phyloP scores from a whole-genome alignment of 257 asterid species.

The Orobanche coerulescens region DNA sequence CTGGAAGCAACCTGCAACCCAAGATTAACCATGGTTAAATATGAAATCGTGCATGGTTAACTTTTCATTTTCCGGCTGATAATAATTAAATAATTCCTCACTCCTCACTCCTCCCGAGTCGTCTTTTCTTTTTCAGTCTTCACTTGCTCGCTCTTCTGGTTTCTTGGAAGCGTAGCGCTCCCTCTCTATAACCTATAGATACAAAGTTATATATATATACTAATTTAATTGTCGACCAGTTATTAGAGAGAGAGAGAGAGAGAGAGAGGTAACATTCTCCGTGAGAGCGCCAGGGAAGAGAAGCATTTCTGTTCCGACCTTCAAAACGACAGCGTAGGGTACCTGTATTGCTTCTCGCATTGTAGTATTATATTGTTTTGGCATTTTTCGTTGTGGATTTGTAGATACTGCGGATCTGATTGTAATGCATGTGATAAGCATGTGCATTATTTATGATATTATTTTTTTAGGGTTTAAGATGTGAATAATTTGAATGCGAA shows the following conservation, averaged over 20 bases:
- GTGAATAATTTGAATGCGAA: slow-evolving; percentile 7
- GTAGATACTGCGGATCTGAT: slow-evolving; percentile 19
- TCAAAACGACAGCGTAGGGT: slow-evolving; percentile 22
- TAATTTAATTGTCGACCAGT: neutral
- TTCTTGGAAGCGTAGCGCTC: slow-evolving; percentile 19
- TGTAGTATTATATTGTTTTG: neutral
- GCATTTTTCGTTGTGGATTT: slow-evolving; percentile 9
- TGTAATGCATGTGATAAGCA: slow-evolving; percentile 13
- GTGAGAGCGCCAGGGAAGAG: slow-evolving; percentile 13
- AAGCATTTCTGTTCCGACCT: slow-evolving; percentile 13
- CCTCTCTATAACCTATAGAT: slow-evolving; percentile 18
- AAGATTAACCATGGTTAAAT: slow-evolving; percentile 15
- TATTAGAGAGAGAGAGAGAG: slow-evolving; percentile 16
- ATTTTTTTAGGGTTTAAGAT: slow-evolving; percentile 30
- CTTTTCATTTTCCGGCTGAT: slow-evolving; percentile 10
- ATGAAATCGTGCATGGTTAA: neutral
- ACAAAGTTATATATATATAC: neutral
- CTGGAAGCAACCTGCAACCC: neutral
- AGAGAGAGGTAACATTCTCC: neutral
- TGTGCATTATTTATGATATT: slow-evolving; percentile 12
- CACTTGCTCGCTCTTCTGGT: slow-evolving; percentile 20
- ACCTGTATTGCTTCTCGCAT: slow-evolving; percentile 14
- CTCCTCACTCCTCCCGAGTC: neutral
- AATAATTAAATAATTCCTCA: neutral
- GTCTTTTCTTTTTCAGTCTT: neutral